These are phyloP conservation scores for Tricholomella constricta DNA, from an alignment of 768 basidiomycete genomes.

Conservation along the genomic window DNA sequence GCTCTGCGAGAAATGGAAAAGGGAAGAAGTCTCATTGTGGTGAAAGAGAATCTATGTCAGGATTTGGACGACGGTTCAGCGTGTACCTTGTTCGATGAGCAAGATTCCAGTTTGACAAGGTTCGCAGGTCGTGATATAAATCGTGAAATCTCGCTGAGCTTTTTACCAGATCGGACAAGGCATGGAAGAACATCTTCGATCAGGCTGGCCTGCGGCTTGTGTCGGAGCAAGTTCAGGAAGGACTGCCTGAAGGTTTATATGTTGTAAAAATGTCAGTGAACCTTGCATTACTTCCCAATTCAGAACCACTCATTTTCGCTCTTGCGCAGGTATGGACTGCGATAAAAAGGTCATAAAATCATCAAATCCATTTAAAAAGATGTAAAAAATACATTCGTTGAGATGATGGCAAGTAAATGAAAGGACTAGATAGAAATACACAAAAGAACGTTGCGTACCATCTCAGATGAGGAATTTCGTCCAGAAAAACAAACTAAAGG, in stretches of 20 bases:
- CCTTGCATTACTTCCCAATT: background rate
- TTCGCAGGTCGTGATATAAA: slow-evolving; percentile 25
- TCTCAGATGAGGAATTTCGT: background rate
- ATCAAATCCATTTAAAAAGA: background rate
- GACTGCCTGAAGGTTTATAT: slow-evolving; percentile 81
- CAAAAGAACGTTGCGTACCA: background rate
- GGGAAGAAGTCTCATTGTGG: slow-evolving; percentile 66
- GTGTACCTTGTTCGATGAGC: slow-evolving; percentile 68
- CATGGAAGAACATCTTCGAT: slow-evolving; percentile 77
- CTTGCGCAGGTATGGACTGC: slow-evolving; percentile 56
- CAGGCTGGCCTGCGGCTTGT: slow-evolving; percentile 74
- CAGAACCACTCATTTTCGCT: slow-evolving; percentile 1
- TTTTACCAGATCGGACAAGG: slow-evolving; percentile 68
- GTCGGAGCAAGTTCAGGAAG: slow-evolving; percentile 76
- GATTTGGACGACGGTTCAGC: slow-evolving; percentile 54
- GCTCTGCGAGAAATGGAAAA: slow-evolving; percentile 54
- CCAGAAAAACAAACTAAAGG: slow-evolving; percentile 5
- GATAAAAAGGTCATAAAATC: slow-evolving; percentile 29
- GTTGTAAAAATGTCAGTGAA: slow-evolving; percentile 79
- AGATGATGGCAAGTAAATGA: slow-evolving; percentile 1
- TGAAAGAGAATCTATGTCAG: slow-evolving; percentile 89
- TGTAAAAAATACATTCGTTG: slow-evolving; percentile 1
- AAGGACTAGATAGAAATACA: slow-evolving; percentile 13
- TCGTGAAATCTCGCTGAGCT: slow-evolving; percentile 5
- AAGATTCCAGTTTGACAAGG: slow-evolving; percentile 93